phyloP scores from a whole-genome alignment of 306 rosid genomes.

The Carpinus fangiana region DNA sequence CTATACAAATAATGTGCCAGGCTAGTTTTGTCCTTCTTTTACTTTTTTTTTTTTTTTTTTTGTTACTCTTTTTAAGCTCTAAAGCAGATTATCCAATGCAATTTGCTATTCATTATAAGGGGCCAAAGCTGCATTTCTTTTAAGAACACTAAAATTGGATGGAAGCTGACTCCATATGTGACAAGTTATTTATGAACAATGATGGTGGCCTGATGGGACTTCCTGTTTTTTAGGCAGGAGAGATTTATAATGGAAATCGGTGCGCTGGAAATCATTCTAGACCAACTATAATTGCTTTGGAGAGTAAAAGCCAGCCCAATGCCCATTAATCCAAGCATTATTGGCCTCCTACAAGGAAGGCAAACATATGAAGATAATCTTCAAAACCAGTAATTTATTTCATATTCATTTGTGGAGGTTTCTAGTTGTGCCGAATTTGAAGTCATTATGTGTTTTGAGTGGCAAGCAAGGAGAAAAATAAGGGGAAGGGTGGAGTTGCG shows the following conservation, averaged over 20 bases:
- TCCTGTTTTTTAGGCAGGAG: not conserved
- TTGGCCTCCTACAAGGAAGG: constrained; percentile 34
- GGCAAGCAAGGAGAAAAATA: too few species aligned
- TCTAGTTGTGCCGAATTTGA: not conserved
- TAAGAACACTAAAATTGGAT: not conserved
- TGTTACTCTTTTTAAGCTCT: not conserved
- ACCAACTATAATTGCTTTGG: constrained; percentile 1
- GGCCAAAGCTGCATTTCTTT: not conserved
- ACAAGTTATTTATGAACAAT: not conserved
- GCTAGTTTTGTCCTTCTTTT: not conserved
- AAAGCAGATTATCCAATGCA: not conserved
- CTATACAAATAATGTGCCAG: not conserved
- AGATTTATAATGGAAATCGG: not conserved
- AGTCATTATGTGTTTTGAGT: too few species aligned
- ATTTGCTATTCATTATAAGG: not conserved
- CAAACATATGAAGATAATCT: constrained; percentile 12
- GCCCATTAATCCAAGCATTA: not conserved
- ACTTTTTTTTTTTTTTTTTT: not conserved
- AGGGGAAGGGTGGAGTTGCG: not conserved
- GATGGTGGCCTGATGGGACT: not conserved
- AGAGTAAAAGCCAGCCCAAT: not conserved
- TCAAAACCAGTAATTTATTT: constrained; percentile 9
- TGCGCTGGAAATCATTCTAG: not conserved
- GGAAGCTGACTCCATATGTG: not conserved
- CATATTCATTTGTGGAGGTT: constrained; percentile 30